phyloP scores from a whole-genome alignment of 257 asterid species.

The Gardenia jasminoides region DNA sequence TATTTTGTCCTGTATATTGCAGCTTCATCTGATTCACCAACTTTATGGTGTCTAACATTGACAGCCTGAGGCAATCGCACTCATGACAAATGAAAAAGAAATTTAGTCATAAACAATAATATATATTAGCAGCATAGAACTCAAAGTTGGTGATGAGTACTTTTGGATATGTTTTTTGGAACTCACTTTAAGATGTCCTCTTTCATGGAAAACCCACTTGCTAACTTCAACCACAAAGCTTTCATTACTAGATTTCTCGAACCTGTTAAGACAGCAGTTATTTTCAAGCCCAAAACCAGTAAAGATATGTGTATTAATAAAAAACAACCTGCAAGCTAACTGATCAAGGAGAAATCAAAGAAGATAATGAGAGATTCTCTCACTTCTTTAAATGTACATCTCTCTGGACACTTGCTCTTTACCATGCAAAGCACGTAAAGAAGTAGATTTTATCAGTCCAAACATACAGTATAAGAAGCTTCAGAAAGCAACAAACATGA shows the following conservation, averaged over 20 bases:
- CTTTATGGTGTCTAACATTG: too few species aligned
- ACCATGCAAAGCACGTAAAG: slow-evolving; percentile 23
- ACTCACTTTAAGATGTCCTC: slow-evolving; percentile 85
- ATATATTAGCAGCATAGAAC: too few species aligned
- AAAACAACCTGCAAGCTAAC: neutral
- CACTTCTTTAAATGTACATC: slow-evolving; percentile 32
- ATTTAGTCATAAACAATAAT: too few species aligned
- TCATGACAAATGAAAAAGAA: too few species aligned
- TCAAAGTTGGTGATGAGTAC: too few species aligned
- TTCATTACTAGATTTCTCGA: slow-evolving; percentile 72
- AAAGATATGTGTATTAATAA: neutral
- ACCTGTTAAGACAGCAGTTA: slow-evolving; percentile 36
- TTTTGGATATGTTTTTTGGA: neutral
- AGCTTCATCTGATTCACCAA: too few species aligned
- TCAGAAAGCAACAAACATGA: neutral
- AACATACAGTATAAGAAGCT: neutral
- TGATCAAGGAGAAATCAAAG: neutral
- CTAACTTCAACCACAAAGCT: slow-evolving; percentile 64
- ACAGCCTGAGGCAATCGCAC: too few species aligned
- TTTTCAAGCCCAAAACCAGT: neutral
- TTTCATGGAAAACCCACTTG: slow-evolving; percentile 90
- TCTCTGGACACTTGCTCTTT: slow-evolving; percentile 37
- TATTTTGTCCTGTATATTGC: too few species aligned
- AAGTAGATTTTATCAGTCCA: slow-evolving; percentile 5
- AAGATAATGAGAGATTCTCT: slow-evolving; percentile 12